Base-by-base conservation (phyloP, 2,329 filamentous ascomycete species). In the Talaromyces islandicus region DNA sequence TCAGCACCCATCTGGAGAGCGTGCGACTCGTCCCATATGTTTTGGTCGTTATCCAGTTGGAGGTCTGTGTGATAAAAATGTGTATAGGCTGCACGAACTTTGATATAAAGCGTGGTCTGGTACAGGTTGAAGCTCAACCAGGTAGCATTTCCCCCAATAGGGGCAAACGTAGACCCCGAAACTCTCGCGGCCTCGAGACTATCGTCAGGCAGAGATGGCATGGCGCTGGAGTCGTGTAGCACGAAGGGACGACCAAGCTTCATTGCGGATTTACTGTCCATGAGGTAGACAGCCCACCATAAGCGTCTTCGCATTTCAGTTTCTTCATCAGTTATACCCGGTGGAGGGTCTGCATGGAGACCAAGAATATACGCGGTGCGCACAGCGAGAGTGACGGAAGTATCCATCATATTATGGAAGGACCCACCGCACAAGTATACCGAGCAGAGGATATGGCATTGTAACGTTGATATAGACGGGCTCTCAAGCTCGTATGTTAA, bases 51-150 rank as follows among this genome's bases (percentile, higher is more conserved):
- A 4, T 59, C 29, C 21, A 59, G 46, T 10, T 56, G 25, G 24
- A 55, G 27, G 21, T 19, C 30, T 21, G n/a, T 27, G 9, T 59
- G 38, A 11, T 59, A 55, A 30, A 59, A 59, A 14, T 52, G n/a
- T 29, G 19, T 25, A 29, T 55, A 38, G 27, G 58, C 58, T 14
- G 53, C 19, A n/a, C 58, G 52, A 4, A 59, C 10, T 10, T 12
- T 17, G 10, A 59, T 56, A 29, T 59, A 56, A 21, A 59, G 30
- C 19, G 32, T 59, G 24, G 53, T 56, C 12, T 55, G 25, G 19
- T 56, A 38, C 21, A 59, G n/a, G n/a, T 59, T 48, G n/a, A 55
- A 59, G 53, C 58, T 56, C 7, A 59, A 29, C 58, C 58, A 59
- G 25, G 58, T 59, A 30, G 41, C 25, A n/a, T 38, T 56, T 7